Base-by-base conservation (phyloP, 352 stramenopile species). In the Phytopythium montanum region DNA sequence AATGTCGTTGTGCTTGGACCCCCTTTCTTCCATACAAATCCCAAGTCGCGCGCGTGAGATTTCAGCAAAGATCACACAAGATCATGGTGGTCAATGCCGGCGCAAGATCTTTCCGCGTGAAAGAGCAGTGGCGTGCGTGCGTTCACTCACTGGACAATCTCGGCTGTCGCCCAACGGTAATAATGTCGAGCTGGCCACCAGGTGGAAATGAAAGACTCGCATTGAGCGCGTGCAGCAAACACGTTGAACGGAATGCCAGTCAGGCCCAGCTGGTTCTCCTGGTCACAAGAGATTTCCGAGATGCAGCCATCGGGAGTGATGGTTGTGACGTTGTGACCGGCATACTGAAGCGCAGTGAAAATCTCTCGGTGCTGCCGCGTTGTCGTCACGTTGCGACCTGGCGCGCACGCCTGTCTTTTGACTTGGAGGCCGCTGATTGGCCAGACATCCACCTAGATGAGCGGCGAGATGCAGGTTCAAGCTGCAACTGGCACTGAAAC, bases 311-410 rank as follows among this genome's bases (percentile, higher is more conserved):
- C 26, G 53, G 66, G 58, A 73, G 64, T 75, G 72, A 72, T 73
- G 55, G 58, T 81, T 72, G 70, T 70, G 56, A 62, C 62, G 65
- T 79, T 79, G 70, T 79, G 48, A 65, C 10, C n/a, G n/a, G 23
- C 25, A 36, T 52, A 36, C 25, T 52, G 14, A 6, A 14, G 26
- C 45, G 5, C 14, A 34, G 25, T 36, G 45, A 33, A 38, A 19
- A 16, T n/a, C 42, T 52, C 44, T 51, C 26, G 45, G 45, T 52
- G 45, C 45, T 34, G 19, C 28, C 45, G 19, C 34, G 29, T 26
- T 25, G 59, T 79, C 70, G 70, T 74, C 46, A 48, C 54, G 45
- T 79, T 79, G 67, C 19, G 56, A 66, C 45, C 60, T 51, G 29
- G 6, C 8, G 23, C 50, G 42, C 64, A 59, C 70, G 48, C 41